Evolutionary conservation across 108 stramenopile genomes (phyloP).

Genomic region (Bacterosira constricta): DNA sequence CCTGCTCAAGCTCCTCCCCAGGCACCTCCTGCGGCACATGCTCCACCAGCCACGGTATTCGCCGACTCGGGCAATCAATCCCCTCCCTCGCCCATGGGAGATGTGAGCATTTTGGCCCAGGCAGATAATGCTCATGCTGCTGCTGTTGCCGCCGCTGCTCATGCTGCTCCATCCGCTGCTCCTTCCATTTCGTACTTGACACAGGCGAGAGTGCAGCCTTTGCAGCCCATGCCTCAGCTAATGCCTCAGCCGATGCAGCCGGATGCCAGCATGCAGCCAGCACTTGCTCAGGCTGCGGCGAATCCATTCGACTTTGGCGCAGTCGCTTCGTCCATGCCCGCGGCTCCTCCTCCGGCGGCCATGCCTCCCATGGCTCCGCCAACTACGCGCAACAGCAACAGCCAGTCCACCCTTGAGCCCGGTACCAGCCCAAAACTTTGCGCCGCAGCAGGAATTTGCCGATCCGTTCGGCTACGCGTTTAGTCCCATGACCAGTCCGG

Average conservation of each 20-base stretch:
- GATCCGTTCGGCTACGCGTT: constrained; percentile 47
- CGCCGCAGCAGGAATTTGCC: neutral
- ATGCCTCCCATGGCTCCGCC: constrained; percentile 17
- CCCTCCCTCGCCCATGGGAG: constrained; percentile 33
- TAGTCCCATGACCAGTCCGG: constrained; percentile 30
- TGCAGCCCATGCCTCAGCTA: neutral
- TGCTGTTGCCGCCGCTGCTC: neutral
- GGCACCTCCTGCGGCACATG: neutral
- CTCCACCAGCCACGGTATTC: constrained; percentile 18
- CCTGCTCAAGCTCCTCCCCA: neutral
- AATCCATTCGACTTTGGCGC: constrained; percentile 27
- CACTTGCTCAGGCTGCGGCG: neutral
- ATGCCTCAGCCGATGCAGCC: too few relatives aligned
- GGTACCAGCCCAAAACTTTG: neutral
- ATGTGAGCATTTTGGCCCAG: constrained; percentile 1
- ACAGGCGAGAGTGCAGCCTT: neutral
- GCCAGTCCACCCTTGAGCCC: constrained; percentile 5
- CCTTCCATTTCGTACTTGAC: neutral
- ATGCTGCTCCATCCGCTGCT: neutral
- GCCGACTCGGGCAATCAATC: neutral
- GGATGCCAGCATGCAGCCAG: too few relatives aligned
- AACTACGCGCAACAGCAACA: constrained; percentile 2
- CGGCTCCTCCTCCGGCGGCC: constrained; percentile 7
- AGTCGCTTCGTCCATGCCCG: constrained; percentile 9
- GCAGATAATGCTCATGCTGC: neutral